Conservation (phyloP, 805 yeast genomes). For the Wickerhamomyces queroliae region DNA sequence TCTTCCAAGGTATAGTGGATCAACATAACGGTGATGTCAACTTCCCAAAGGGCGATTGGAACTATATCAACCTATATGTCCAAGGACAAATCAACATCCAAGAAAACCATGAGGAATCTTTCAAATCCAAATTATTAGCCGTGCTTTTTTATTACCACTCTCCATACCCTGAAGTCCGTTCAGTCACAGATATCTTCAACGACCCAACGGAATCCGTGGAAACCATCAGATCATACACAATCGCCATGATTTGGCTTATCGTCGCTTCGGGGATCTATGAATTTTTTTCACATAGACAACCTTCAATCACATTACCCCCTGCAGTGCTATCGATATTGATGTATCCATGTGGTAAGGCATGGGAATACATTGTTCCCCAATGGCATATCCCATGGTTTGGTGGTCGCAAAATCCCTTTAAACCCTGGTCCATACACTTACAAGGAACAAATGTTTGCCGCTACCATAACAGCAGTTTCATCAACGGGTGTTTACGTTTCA, state of each 20-base stretch:
- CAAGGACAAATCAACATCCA: slow-evolving; percentile 22
- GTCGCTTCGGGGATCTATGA: slow-evolving; percentile 51
- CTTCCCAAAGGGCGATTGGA: slow-evolving; percentile 31
- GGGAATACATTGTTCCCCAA: slow-evolving; percentile 39
- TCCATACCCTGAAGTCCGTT: slow-evolving; percentile 65
- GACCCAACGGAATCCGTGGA: slow-evolving; percentile 43
- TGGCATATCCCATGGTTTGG: slow-evolving; percentile 35
- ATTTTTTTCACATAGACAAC: slow-evolving; percentile 51
- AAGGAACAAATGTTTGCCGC: slow-evolving; percentile 67
- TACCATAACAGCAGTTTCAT: slow-evolving; percentile 31
- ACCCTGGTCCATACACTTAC: slow-evolving; percentile 60
- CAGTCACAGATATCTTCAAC: slow-evolving; percentile 49
- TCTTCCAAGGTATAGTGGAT: slow-evolving; percentile 30
- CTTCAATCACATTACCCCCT: slow-evolving; percentile 38
- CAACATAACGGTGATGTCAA: slow-evolving; percentile 42
- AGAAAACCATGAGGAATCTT: slow-evolving; percentile 13
- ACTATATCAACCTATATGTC: slow-evolving; percentile 24
- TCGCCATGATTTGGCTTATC: slow-evolving; percentile 40
- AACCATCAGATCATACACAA: slow-evolving; percentile 36
- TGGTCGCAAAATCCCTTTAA: slow-evolving; percentile 35
- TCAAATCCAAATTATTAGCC: slow-evolving; percentile 25
- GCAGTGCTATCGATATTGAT: slow-evolving; percentile 41
- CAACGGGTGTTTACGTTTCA: slow-evolving; percentile 28
- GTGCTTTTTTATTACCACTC: slow-evolving; percentile 37
- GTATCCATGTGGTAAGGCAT: slow-evolving; percentile 38